Base-by-base conservation (phyloP, 2,329 filamentous ascomycete genomes). In the Neonectria punicea region DNA sequence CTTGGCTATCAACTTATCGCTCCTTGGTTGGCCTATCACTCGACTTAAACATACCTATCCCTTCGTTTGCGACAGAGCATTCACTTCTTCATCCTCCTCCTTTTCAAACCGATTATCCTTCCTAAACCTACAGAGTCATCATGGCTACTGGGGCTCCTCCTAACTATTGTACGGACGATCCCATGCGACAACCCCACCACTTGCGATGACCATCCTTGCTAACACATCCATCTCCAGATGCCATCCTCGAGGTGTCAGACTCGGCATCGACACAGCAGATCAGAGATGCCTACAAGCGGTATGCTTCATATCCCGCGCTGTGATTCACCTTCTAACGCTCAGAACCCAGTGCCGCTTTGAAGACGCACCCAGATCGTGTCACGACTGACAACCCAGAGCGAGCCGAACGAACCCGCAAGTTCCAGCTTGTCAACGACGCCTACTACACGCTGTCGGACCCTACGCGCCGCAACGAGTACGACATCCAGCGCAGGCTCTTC, bases 231-330 rank as follows among this genome's bases (percentile, higher is more conserved):
- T 44, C 43, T 49, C 28, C 69, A 94, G 92, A 95, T 81, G 89
- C 87, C 55, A 87, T 92, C 69, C 89, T 97, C 54, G 91, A 91
- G 68, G 80, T 97, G 66, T 78, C 90, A 56, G 87, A 93, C 39
- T 91, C 86, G 71, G 94, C 95, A 36, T 92, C 89, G 0, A 88
- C 90, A 64, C 89, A 94, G 75, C 92, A 98, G 78, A 91, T 99
- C 76, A 92, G 95, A 73, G 92, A 93, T 85, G 96, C 94, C 55
- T 99, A 98, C 85, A 99, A 99, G 79, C 91, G 92, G 91, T 93
- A 75, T 57, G 77, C 50, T 10, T 16, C 20, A 20, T 5, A 5
- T 9, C 6, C 18, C 13, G 4, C 5, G 10, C 36, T n/a, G 4
- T 10, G 25, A 11, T 22, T 53, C 16, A 13, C 16, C 39, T 6